phyloP scores from a whole-genome alignment of 768 basidiomycete genomes.

The Phanerochaete carnosa region DNA sequence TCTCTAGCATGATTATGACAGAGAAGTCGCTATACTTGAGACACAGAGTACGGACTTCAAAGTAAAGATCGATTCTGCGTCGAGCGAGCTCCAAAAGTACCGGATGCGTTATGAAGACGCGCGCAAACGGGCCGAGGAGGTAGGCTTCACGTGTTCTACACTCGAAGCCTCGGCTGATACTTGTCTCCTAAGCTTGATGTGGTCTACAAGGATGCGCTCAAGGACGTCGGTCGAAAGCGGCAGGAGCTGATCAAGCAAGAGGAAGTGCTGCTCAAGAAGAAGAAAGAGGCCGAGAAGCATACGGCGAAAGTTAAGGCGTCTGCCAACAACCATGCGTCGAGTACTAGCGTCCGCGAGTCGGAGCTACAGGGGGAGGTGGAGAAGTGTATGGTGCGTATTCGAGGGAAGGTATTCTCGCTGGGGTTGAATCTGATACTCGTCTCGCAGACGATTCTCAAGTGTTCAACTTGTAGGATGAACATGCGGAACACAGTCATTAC shows the following conservation, averaged over 20 bases:
- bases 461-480: slow-evolving; percentile 78
- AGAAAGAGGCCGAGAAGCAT: slow-evolving; percentile 52
- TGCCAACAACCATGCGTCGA: slow-evolving; percentile 23
- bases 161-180: not conserved
- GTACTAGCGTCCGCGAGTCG: slow-evolving; percentile 28
- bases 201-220: slow-evolving; percentile 31
- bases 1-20: not conserved
- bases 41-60: not conserved
- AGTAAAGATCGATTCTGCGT: not conserved
- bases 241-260: slow-evolving; percentile 40
- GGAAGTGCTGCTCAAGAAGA: slow-evolving; percentile 45
- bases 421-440: not conserved
- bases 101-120: not conserved
- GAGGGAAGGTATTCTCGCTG: not conserved
- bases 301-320: slow-evolving; percentile 43
- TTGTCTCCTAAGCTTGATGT: slow-evolving; percentile 4
- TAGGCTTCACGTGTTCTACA: slow-evolving; percentile 20
- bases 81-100: not conserved
- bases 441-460: slow-evolving; percentile 74
- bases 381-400: slow-evolving; percentile 56
- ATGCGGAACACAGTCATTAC: slow-evolving; percentile 80
- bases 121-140: slow-evolving; percentile 37
- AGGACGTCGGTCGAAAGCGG: slow-evolving; percentile 27
- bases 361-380: slow-evolving; percentile 48
- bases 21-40: not conserved